Evolutionary conservation across 148 eudicot genomes (phyloP), one percentile per base, ranked within the genome.

Genomic region (Vaccinium macrocarpon): DNA sequence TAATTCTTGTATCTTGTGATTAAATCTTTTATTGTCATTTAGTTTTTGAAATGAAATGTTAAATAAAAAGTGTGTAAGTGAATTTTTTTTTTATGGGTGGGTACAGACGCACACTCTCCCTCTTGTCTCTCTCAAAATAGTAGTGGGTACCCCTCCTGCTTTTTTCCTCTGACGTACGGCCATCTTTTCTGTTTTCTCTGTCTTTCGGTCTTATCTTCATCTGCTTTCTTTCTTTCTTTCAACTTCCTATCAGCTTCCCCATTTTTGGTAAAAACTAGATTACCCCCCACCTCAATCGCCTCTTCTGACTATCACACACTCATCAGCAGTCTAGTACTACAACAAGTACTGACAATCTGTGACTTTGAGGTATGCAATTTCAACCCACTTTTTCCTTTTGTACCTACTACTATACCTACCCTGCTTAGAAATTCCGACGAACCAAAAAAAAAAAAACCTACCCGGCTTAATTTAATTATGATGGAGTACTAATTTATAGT

Each of bases 131-230:
- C 23, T 59, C 66, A 2, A 11, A 27, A 23, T 11, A 4, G 35
- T 4, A n/a, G 68, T 62, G 68, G 72, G 38, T 66, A 13, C 16
- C 57, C 42, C 16, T 18, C 0, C 56, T 53, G 72, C 72, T 66
- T 25, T 66, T 66, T 62, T 66, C n/a, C 35, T 66, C 72, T 66
- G 72, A 66, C 72, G 72, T 66, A 66, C 72, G 27, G 38, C 72
- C 72, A 25, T 25, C 72, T 27, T 25, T 66, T 27, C 38, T 64
- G 71, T 64, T 66, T 66, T 66, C 38, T 27, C 18, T 25, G 2
- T 15, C 7, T 59, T 14, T 13, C 38, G 25, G 72, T 66, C 72
- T 66, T 27, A 66, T 66, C 72, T 66, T 66, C 72, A 66, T 25
- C 72, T 66, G 12, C 64, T 21, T 61, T 6, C 70, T 62, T n/a